These are phyloP conservation scores for Ceratopteris richardii DNA, from an alignment of 75 land plant genomes.

Conservation along the genomic window DNA sequence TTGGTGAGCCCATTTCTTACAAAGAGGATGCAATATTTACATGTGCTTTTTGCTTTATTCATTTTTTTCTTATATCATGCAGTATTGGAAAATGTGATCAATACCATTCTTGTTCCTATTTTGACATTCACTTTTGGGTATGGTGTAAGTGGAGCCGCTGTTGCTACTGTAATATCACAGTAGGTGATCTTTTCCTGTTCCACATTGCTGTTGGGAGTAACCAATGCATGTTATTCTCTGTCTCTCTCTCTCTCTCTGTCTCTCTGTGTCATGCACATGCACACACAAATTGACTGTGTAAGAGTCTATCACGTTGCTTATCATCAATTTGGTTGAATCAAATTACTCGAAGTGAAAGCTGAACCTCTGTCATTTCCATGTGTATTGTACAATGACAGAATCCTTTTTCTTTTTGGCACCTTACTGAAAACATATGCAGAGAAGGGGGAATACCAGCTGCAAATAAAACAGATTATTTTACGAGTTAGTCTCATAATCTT, in stretches of 20 bases:
- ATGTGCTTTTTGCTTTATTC: neutral
- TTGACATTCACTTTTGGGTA: conserved; percentile 50
- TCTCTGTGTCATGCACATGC: neutral
- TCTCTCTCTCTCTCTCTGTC: neutral
- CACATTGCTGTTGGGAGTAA: neutral
- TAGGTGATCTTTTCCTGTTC: conserved; percentile 26
- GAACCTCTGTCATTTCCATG: too few relatives aligned
- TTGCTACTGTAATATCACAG: conserved; percentile 90
- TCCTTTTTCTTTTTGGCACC: too few relatives aligned
- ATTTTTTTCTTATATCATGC: conserved; percentile 5
- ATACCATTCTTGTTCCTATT: conserved; percentile 74
- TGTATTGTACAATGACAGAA: too few relatives aligned
- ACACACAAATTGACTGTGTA: neutral
- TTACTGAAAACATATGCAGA: too few relatives aligned
- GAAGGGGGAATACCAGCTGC: neutral
- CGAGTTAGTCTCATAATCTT: too few relatives aligned
- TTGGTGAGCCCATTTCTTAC: conserved; percentile 30
- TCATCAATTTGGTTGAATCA: too few relatives aligned
- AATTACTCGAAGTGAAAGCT: neutral
- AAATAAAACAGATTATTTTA: neutral
- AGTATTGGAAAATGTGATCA: conserved; percentile 66
- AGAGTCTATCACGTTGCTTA: neutral
- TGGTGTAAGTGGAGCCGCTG: conserved; percentile 92
- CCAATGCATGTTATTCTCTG: neutral
- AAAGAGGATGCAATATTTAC: neutral